A percentile compares a stretch with the other conserved stretches of the same genome.
Evolutionary conservation across 129 eudicot genomes (phyloP).

Genomic region (Ambrosia artemisiifolia): DNA sequence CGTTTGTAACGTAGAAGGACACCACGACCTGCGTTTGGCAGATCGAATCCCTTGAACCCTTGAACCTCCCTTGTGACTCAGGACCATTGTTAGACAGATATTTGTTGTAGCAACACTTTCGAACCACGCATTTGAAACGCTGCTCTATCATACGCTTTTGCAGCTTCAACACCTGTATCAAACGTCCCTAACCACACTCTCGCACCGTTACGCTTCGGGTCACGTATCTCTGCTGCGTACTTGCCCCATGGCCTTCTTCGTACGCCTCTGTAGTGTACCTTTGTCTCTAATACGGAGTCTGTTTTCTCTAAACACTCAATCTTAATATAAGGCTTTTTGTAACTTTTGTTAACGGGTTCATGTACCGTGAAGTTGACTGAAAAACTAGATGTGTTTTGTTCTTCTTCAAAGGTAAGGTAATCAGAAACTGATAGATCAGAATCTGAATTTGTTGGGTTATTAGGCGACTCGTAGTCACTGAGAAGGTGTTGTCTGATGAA

Average conservation of each 20-base stretch:
- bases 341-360: background rate
- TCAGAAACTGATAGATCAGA: slow-evolving; percentile 25
- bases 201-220: slow-evolving; percentile 25
- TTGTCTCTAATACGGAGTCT: background rate
- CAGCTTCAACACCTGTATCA: slow-evolving; percentile 19
- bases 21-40: no score
- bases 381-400: background rate
- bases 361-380: background rate
- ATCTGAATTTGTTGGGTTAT: background rate
- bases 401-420: slow-evolving; percentile 11
- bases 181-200: slow-evolving; percentile 29
- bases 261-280: slow-evolving; percentile 26
- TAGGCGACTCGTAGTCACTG: slow-evolving; percentile 4
- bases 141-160: slow-evolving; percentile 26
- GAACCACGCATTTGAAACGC: slow-evolving; percentile 27
- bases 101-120: no score
- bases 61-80: no score
- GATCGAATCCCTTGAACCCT: no score
- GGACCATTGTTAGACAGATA: no score
- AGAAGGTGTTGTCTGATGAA: slow-evolving; percentile 30
- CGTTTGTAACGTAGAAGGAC: no score
- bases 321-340: background rate
- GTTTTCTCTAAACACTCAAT: background rate
- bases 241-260: slow-evolving; percentile 29
- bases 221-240: slow-evolving; percentile 30